Evolutionary conservation across 176 grass and related monocot species (phyloP), one percentile per base, ranked within the genome.

Genomic region (Rhynchospora pubera): DNA sequence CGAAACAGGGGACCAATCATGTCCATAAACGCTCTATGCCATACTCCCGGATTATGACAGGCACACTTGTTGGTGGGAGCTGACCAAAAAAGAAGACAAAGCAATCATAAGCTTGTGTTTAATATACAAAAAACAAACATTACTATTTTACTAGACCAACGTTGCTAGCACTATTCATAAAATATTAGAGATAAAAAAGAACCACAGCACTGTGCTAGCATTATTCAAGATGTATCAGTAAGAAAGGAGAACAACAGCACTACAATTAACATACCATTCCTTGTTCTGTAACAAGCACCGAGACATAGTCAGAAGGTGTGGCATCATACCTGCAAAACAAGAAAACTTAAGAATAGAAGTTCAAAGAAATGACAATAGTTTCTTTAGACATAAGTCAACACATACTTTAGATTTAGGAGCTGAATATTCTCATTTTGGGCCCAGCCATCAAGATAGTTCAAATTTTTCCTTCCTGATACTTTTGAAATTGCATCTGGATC

Each of bases 51-150:
- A 97, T 87, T 83, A 94, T 91, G 56, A 92, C 94, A 45, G 91
- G 94, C 46, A 97, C 94, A 81, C 94, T 92, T 26, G 94, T 92
- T 42, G 94, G 91, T 73, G 91, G 94, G 59, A 97, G 90, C 94
- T 97, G 87, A 58, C 13, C 78, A 86, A 86, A 26, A 75, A 84
- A 57, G 21, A 77, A 45, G 75, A 78, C 8, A 67, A 32, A 84
- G 32, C 56, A 23, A 52, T 52, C 62, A 2, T 61, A 69, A 11
- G 76, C 73, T 65, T 78, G 76, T 58, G 43, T 87, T 34, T 68
- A 23, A 55, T 71, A 22, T 62, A 46, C 61, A 73, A n/a, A 89
- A 39, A 81, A 53, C 70, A 13, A 66, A 15, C 34, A 56, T 47
- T 57, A 45, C 9, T 48, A 15, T 23, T 57, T 47, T 57, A 45